Evolutionary conservation across 164 flowering plant genomes (phyloP).

Genomic region (grape (Vitis vinifera)): DNA sequence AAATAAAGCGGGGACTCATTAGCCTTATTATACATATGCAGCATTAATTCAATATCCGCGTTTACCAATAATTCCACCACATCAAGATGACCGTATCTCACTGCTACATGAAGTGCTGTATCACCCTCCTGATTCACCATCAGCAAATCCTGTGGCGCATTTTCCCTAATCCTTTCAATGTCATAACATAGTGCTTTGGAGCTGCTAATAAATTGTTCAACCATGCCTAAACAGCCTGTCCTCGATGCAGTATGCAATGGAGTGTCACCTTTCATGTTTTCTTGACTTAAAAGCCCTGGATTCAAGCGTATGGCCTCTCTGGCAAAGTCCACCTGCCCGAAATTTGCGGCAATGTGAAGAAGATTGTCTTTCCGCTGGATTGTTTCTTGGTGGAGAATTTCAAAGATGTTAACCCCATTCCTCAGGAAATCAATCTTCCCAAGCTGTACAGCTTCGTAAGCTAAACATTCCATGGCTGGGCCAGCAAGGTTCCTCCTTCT

Average conservation of each 20-base stretch:
- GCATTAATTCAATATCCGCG: background rate
- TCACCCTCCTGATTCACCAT: background rate
- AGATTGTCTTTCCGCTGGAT: background rate
- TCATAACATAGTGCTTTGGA: background rate
- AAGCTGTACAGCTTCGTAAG: too few species aligned
- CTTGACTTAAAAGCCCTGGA: background rate
- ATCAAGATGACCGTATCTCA: background rate
- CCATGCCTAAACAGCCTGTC: background rate
- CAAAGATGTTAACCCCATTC: too few species aligned
- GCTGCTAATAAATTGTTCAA: background rate
- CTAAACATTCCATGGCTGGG: too few species aligned
- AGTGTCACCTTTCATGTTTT: slow-evolving; percentile 10
- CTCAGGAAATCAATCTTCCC: too few species aligned
- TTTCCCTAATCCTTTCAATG: background rate
- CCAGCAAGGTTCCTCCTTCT: too few species aligned
- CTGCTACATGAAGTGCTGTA: background rate
- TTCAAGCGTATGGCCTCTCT: background rate
- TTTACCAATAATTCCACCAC: background rate
- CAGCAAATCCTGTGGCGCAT: too few species aligned
- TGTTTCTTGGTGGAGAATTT: background rate
- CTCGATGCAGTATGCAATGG: slow-evolving; percentile 17
- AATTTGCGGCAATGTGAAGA: background rate
- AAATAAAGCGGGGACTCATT: background rate
- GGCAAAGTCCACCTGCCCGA: background rate
- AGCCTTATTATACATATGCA: background rate